phyloP scores from a whole-genome alignment of 163 green algal genomes.

The Scenedesmus sp. region DNA sequence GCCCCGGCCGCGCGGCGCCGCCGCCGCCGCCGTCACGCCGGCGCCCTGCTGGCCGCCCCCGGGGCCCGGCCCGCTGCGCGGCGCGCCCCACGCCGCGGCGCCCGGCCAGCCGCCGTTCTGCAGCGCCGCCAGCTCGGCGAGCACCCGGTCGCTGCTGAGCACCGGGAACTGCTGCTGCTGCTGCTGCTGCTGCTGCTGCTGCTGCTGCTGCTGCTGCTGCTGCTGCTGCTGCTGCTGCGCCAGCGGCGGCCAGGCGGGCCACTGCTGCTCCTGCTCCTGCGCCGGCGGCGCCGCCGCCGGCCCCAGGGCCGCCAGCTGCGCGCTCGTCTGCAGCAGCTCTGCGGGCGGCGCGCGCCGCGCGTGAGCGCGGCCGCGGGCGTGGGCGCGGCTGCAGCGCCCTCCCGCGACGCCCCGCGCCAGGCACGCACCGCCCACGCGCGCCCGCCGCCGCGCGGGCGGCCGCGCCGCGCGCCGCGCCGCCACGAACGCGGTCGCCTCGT shows the following conservation, averaged over 20 bases:
- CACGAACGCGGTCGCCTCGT: slow-evolving; percentile 8
- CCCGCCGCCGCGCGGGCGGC: not conserved
- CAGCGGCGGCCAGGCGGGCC: not conserved
- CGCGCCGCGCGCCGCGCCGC: not conserved
- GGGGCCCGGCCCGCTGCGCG: too few relatives aligned
- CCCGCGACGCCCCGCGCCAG: too few relatives aligned
- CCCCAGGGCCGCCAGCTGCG: not conserved
- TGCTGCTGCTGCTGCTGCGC: not conserved
- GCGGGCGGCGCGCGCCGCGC: not conserved
- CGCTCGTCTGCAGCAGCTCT: slow-evolving; percentile 7
- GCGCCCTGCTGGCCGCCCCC: too few relatives aligned
- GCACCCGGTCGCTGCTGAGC: too few relatives aligned
- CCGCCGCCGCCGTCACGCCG: too few relatives aligned
- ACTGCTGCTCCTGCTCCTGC: slow-evolving; percentile 17
- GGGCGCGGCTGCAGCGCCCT: too few relatives aligned
- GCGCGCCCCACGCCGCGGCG: too few relatives aligned
- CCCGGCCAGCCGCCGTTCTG: too few relatives aligned
- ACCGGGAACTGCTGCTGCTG: not conserved
- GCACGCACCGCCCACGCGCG: not conserved
- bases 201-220: slow-evolving; percentile 4
- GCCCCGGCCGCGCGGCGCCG: too few relatives aligned
- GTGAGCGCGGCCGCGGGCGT: too few relatives aligned
- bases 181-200: slow-evolving; percentile 3
- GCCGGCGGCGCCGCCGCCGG: not conserved
- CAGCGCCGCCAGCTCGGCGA: too few relatives aligned